phyloP scores from a whole-genome alignment of 176 grass and related monocot genomes.

The Panicum miliaceum region DNA sequence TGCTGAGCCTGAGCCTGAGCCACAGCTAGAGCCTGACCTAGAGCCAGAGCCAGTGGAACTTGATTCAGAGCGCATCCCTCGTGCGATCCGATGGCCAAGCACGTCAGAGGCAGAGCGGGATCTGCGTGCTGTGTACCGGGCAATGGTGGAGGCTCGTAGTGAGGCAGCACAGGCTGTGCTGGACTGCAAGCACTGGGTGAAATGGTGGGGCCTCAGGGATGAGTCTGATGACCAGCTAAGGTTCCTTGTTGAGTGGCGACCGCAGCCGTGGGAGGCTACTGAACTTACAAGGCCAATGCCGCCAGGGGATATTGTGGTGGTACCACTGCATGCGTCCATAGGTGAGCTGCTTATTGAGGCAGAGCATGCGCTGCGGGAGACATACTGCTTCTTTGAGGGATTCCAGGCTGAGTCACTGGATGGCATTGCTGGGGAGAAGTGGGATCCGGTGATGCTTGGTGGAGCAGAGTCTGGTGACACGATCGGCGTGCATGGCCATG shows the following conservation, averaged over 20 bases:
- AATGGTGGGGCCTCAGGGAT: slow-evolving; percentile 81
- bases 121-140: slow-evolving; percentile 64
- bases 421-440: slow-evolving; percentile 72
- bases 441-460: slow-evolving; percentile 94
- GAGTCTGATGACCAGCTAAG: slow-evolving; percentile 86
- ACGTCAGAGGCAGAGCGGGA: slow-evolving; percentile 56
- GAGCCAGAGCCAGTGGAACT: slow-evolving; percentile 33
- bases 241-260: slow-evolving; percentile 75
- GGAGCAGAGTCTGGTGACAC: slow-evolving; percentile 76
- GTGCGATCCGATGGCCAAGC: slow-evolving; percentile 45
- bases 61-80: slow-evolving; percentile 24
- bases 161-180: slow-evolving; percentile 63
- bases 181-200: slow-evolving; percentile 90
- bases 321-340: slow-evolving; percentile 79
- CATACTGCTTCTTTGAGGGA: slow-evolving; percentile 74
- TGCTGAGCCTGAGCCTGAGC: slow-evolving; percentile 5
- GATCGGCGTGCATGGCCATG: slow-evolving; percentile 57
- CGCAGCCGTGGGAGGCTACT: slow-evolving; percentile 60
- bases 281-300: slow-evolving; percentile 57
- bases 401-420: slow-evolving; percentile 64
- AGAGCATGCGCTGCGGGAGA: slow-evolving; percentile 73
- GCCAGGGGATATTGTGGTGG: slow-evolving; percentile 76
- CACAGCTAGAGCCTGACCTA: background rate
- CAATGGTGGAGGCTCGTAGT: slow-evolving; percentile 46
- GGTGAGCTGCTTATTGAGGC: slow-evolving; percentile 70